Conservation (phyloP, 2,329 filamentous ascomycete species). For the Juglanconis juglandina region DNA sequence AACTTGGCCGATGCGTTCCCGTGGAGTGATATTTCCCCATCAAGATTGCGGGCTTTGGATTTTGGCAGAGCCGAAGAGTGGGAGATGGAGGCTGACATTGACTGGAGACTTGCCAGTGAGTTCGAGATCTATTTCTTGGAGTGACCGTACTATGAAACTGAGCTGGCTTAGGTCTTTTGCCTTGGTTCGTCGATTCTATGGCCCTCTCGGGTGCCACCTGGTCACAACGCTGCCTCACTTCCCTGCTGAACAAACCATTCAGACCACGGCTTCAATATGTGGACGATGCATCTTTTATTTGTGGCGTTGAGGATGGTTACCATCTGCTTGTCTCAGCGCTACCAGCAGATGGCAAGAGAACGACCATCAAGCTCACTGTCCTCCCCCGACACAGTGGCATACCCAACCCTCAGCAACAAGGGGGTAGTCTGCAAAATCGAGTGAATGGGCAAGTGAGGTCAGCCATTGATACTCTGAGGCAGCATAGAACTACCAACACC, state of each 20-base stretch:
- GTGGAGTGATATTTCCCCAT: neutral
- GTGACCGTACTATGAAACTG: neutral
- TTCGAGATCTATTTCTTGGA: neutral
- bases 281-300: neutral
- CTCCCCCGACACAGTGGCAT: neutral
- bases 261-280: neutral
- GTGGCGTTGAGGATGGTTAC: neutral
- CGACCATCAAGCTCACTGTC: neutral
- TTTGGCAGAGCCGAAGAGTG: neutral
- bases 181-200: neutral
- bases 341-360: neutral
- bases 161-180: neutral
- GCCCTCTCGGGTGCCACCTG: neutral
- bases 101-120: neutral
- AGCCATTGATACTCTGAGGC: neutral
- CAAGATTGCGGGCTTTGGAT: neutral
- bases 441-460: neutral
- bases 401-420: neutral
- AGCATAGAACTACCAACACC: neutral
- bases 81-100: neutral
- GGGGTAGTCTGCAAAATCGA: neutral
- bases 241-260: neutral
- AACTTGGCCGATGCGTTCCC: neutral
- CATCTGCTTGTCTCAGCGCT: neutral
- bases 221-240: neutral